A percentile compares a stretch with the other conserved stretches of the same genome.
Conservation (phyloP, 495 filamentous ascomycete species). For the Viridothelium virens region DNA sequence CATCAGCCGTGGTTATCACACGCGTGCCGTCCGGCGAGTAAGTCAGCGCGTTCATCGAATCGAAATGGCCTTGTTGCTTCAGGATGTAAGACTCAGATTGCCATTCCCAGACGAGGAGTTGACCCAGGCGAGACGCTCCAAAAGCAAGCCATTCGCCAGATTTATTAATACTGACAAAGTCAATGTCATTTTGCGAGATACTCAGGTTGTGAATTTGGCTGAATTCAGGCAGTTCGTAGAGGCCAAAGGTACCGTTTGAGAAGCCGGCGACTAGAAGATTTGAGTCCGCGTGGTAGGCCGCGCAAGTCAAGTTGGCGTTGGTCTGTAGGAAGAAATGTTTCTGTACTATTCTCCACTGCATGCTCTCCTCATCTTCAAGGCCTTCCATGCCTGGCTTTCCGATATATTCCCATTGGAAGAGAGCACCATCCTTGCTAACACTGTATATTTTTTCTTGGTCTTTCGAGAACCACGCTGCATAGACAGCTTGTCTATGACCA, state of each 20-base stretch:
- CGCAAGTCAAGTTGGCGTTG: constrained; percentile 77
- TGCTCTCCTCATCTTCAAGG: constrained; percentile 47
- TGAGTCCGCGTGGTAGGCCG: constrained; percentile 75
- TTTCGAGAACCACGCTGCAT: constrained; percentile 85
- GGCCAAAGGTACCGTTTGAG: constrained; percentile 83
- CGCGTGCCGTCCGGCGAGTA: constrained; percentile 92
- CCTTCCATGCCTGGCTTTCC: constrained; percentile 36
- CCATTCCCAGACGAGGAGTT: constrained; percentile 98
- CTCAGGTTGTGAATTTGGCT: constrained; percentile 86
- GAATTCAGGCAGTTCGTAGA: constrained; percentile 97
- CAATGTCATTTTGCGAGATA: constrained; percentile 93
- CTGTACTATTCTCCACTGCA: constrained; percentile 77
- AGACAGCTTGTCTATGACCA: constrained; percentile 78
- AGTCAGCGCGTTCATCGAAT: constrained; percentile 86
- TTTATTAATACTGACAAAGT: constrained; percentile 85
- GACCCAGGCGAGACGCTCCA: constrained; percentile 90
- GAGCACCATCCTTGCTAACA: constrained; percentile 58
- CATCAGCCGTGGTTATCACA: constrained; percentile 86
- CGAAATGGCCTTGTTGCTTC: constrained; percentile 95
- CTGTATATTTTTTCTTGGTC: constrained; percentile 74
- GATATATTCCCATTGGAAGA: constrained; percentile 58
- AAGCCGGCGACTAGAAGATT: constrained; percentile 88
- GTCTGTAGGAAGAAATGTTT: constrained; percentile 89
- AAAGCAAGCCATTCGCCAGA: constrained; percentile 96
- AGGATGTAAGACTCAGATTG: constrained; percentile 99